Conservation (phyloP, 768 basidiomycete species). For the Tylopilus subfusipes region DNA sequence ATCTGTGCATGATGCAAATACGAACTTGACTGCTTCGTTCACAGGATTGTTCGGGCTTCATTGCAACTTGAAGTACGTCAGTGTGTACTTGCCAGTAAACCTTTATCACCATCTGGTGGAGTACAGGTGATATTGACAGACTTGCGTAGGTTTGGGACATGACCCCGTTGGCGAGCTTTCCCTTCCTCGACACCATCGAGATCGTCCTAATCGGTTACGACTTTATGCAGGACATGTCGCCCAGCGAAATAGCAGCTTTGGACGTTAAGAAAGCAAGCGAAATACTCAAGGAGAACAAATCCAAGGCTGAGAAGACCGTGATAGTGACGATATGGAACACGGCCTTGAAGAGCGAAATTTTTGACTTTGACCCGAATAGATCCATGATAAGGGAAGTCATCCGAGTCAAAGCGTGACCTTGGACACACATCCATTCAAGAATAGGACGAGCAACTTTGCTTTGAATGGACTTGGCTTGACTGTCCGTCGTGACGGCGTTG, state of each 20-base stretch:
- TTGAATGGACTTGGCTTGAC: neutral
- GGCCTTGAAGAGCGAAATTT: accelerated
- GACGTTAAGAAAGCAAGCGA: neutral
- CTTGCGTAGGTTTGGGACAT: neutral
- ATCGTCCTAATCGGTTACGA: neutral
- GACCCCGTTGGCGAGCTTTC: neutral
- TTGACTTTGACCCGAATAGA: neutral
- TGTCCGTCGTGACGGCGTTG: slow-evolving; percentile 1
- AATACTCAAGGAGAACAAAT: slow-evolving; percentile 3
- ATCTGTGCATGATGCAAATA: too few species aligned
- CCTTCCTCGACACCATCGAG: neutral
- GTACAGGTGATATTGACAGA: neutral
- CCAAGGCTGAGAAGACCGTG: slow-evolving; percentile 3
- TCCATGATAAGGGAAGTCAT: neutral
- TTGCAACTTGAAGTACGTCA: slow-evolving; percentile 5
- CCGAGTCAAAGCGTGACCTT: slow-evolving; percentile 4
- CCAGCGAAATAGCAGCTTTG: neutral
- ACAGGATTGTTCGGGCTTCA: slow-evolving; percentile 4
- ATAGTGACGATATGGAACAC: neutral
- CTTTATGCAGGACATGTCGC: neutral
- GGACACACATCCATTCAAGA: slow-evolving; percentile 10
- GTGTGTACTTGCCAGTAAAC: neutral
- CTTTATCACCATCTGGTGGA: neutral
- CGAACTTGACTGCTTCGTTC: neutral
- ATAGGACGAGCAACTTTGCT: neutral